Conservation (phyloP, 116 monocot species). For the Papilionanthe hybrid region DNA sequence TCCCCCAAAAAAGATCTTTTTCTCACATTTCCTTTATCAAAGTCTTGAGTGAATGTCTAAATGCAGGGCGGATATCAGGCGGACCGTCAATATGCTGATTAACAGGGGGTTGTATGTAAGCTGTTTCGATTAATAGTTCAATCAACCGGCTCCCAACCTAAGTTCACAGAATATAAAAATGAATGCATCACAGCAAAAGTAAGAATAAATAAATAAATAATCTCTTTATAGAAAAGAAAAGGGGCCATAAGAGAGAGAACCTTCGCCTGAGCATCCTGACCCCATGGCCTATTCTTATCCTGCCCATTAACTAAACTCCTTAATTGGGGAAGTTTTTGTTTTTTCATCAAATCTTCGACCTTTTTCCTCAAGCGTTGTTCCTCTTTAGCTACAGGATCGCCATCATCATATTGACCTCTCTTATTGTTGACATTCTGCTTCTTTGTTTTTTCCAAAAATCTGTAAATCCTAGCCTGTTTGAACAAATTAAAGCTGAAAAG, state of each 20-base stretch:
- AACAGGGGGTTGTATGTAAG: conserved; percentile 92
- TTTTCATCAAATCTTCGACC: conserved; percentile 74
- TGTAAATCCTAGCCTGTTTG: conserved; percentile 65
- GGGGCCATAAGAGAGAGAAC: conserved; percentile 26
- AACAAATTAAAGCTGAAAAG: background rate
- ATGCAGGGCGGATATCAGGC: conserved; percentile 93
- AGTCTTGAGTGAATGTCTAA: conserved; percentile 50
- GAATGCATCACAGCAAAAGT: background rate
- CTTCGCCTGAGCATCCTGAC: conserved; percentile 73
- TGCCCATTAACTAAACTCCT: conserved; percentile 73
- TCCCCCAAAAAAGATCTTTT: background rate
- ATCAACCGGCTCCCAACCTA: conserved; percentile 96
- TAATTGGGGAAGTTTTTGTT: conserved; percentile 67
- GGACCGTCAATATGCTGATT: conserved; percentile 64
- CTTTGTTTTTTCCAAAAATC: conserved; percentile 77
- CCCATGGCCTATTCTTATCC: conserved; percentile 78
- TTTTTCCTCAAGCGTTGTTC: conserved; percentile 71
- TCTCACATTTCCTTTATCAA: conserved; percentile 46
- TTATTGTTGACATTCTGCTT: conserved; percentile 43
- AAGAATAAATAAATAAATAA: background rate
- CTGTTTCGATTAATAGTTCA: conserved; percentile 81
- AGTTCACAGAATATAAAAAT: conserved; percentile 2
- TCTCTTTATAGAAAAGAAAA: background rate
- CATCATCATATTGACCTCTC: conserved; percentile 27
- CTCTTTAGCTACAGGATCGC: conserved; percentile 36